Base-by-base conservation (phyloP, 441 rosid species). In the Euphorbia corollata region DNA sequence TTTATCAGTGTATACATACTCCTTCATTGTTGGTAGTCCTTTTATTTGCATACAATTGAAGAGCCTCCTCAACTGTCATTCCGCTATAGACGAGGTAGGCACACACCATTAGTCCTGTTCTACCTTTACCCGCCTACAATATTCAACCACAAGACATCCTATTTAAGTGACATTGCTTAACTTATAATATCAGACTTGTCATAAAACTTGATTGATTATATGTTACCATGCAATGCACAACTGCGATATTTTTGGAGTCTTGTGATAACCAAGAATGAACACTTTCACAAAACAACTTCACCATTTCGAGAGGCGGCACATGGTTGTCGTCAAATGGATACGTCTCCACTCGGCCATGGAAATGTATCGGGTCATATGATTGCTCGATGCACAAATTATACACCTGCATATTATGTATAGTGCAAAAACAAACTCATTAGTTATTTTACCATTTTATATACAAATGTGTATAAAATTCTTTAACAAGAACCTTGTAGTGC, bases 321-420 rank as follows among this genome's bases (percentile, higher is more conserved):
- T 92, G 98, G 66, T 92, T 88, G 80, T 92, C 98, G 67, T 90
- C 97, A 43, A 92, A 87, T 2, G 98, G 97, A 65, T 73, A 90
- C 59, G 77, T 75, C 75, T 92, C 97, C 4, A 90, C 96, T 0
- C 90, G 90, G 30, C 91, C 86, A 50, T 92, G 81, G 30, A 92
- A 92, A 77, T 90, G 90, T 6, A 68, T 60, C 43, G 96, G 79
- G 79, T 92, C 86, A 57, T 92, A 90, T 27, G 68, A 68, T 77
- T 92, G 88, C 71, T 92, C 97, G 62, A 87, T 92, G 54, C 97
- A 92, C 68, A 90, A 78, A 77, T 92, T 92, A 57, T 84, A 92
- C 12, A 92, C 77, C 96, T 92, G 71, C 67, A 57, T 13, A 3
- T 12, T 2, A 13, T 13, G 15, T 3, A 13, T 45, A 45, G 0